These are phyloP conservation scores for Apium graveolens DNA, from an alignment of 129 eudicot species.

Conservation along the genomic window DNA sequence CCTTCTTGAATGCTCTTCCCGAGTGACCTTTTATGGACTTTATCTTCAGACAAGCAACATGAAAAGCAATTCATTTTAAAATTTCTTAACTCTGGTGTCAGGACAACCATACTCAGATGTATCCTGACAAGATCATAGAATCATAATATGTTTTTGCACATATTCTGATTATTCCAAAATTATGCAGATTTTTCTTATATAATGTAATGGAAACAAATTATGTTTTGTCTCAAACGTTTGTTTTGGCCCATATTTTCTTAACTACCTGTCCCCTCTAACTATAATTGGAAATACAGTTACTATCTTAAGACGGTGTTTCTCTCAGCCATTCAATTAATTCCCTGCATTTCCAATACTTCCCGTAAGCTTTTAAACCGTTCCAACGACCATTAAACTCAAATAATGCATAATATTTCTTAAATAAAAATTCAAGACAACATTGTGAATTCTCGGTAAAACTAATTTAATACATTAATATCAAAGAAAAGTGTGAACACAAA, in stretches of 20 bases:
- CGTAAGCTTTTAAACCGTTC: neutral
- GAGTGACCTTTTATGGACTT: slow-evolving; percentile 19
- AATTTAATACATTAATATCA: too few relatives aligned
- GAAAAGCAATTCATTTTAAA: slow-evolving; percentile 54
- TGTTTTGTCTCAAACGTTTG: slow-evolving; percentile 18
- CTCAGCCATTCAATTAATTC: neutral
- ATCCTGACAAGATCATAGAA: neutral
- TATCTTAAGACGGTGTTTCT: slow-evolving; percentile 2
- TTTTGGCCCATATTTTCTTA: slow-evolving; percentile 6
- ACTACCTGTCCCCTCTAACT: neutral
- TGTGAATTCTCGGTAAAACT: too few relatives aligned
- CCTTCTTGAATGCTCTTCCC: slow-evolving; percentile 36
- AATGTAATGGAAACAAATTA: slow-evolving; percentile 32
- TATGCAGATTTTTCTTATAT: neutral
- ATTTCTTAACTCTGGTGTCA: neutral
- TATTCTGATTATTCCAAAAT: slow-evolving; percentile 17
- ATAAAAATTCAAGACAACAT: too few relatives aligned
- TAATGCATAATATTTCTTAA: too few relatives aligned
- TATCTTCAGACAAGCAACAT: slow-evolving; percentile 40
- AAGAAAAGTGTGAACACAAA: too few relatives aligned
- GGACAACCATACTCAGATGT: slow-evolving; percentile 18
- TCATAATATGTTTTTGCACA: slow-evolving; percentile 13
- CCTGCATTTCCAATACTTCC: neutral
- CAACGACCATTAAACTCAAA: neutral
- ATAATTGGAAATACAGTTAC: neutral